Evolutionary conservation across 23 red algal genomes (phyloP), one percentile per base, ranked within the genome.

Genomic region (Chondrus crispus): DNA sequence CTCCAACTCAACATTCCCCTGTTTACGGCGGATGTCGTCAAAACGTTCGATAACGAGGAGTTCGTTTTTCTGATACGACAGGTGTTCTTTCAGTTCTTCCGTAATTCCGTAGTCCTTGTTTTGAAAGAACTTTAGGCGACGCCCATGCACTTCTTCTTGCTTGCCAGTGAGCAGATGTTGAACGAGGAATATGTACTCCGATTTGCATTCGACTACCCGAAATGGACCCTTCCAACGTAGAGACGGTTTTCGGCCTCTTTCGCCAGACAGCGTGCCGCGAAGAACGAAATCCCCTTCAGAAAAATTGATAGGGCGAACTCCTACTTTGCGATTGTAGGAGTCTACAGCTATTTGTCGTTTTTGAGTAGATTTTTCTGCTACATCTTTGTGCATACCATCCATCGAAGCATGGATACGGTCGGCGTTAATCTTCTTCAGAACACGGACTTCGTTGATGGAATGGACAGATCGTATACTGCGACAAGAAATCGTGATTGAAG

Each of bases 371-470:
- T 24, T n/a, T 24, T 82, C 51, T 19, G 2, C 26, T 1, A 82
- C 77, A 53, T 82, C 77, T 37, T 82, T 82, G 77, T 82, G 77
- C 77, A 57, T 82, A 16, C 8, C 49, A 5, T 82, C 51, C 77
- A 82, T 9, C 16, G 1, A 52, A 20, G 10, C 20, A 32, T 35
- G 24, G 9, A 58, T 19, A 44, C 28, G 11, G 8, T 0, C 28
- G 26, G 55, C 14, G 24, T 28, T 52, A 9, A 26, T 1, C 18
- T 24, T 19, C 41, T 82, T 41, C 24, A 19, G 20, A 35, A 51
- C 8, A 37, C 77, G 0, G 2, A 82, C 1, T 35, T 60, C 40
- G 9, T 51, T 11, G 9, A 82, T 51, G 46, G 19, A 57, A 26
- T 26, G 1, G 26, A 82, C 41, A 24, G 6, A 18, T 41, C 22